Percentiles rank a stretch among this genome's conserved stretches.
Evolutionary conservation across 352 stramenopile species (phyloP).

Genomic region (Globisporangium radiosum): DNA sequence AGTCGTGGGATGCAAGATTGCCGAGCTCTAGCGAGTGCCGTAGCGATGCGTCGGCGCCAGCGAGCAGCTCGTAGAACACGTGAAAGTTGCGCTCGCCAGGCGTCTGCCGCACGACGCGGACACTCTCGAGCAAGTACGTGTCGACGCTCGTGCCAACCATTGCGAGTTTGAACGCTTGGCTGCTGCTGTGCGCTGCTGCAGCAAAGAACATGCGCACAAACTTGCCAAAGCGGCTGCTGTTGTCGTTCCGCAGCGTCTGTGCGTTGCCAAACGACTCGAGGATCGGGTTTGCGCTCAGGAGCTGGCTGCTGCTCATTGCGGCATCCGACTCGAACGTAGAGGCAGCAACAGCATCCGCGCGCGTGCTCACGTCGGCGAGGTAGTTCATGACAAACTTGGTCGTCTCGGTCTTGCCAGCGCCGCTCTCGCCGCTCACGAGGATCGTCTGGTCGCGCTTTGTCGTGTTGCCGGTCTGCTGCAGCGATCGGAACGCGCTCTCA

Average conservation of each 20-base stretch:
- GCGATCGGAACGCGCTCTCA: slow-evolving; percentile 58
- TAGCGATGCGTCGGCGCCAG: slow-evolving; percentile 36
- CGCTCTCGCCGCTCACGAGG: slow-evolving; percentile 43
- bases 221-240: slow-evolving; percentile 83
- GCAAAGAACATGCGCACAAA: slow-evolving; percentile 87
- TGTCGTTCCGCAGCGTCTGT: slow-evolving; percentile 71
- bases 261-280: slow-evolving; percentile 85
- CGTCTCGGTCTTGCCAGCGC: slow-evolving; percentile 41
- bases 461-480: slow-evolving; percentile 27
- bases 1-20: slow-evolving; percentile 30
- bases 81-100: slow-evolving; percentile 77
- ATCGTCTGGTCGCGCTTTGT: slow-evolving; percentile 36
- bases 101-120: slow-evolving; percentile 76
- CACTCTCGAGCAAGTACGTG: slow-evolving; percentile 93
- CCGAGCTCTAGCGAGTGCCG: slow-evolving; percentile 37
- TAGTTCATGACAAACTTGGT: slow-evolving; percentile 80
- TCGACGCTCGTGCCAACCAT: slow-evolving; percentile 74
- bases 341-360: too few relatives aligned
- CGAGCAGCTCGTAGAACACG: slow-evolving; percentile 75
- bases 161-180: slow-evolving; percentile 14
- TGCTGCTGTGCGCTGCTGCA: slow-evolving; percentile 12
- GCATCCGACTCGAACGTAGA: slow-evolving; percentile 1
- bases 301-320: slow-evolving; percentile 38
- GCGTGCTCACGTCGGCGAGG: slow-evolving; percentile 23
- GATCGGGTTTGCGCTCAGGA: slow-evolving; percentile 84